Evolutionary conservation across 805 yeast species (phyloP).

Genomic region (Kazachstania martiniae): DNA sequence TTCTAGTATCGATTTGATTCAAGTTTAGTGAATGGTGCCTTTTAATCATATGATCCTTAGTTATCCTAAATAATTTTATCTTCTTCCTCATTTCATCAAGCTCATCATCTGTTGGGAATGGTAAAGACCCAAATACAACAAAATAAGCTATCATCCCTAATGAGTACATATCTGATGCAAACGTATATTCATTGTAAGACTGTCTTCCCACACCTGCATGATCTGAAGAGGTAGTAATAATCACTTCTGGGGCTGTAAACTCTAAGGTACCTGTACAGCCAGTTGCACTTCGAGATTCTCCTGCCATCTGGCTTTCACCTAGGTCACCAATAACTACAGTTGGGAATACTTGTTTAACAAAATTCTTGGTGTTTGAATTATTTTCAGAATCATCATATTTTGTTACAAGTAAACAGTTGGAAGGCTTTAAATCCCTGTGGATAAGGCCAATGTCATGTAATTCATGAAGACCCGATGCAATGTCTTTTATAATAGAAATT

Average conservation of each 20-base stretch:
- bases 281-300: conserved; percentile 51
- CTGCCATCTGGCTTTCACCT: conserved; percentile 77
- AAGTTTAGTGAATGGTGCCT: conserved; percentile 12
- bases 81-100: conserved; percentile 25
- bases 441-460: conserved; percentile 65
- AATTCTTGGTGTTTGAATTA: background rate
- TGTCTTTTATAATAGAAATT: conserved; percentile 55
- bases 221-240: conserved; percentile 20
- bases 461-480: conserved; percentile 58
- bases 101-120: conserved; percentile 34
- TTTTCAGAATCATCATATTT: conserved; percentile 8
- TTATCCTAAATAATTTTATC: conserved; percentile 25
- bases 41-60: conserved; percentile 9
- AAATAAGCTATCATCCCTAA: conserved; percentile 75
- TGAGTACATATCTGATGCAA: conserved; percentile 70
- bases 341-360: conserved; percentile 37
- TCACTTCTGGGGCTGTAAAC: conserved; percentile 77
- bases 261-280: conserved; percentile 87
- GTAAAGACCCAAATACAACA: conserved; percentile 60
- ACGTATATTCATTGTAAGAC: conserved; percentile 46
- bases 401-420: conserved; percentile 56
- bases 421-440: conserved; percentile 86
- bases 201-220: conserved; percentile 13
- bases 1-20: conserved; percentile 17
- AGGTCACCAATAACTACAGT: conserved; percentile 76